Conservation (phyloP, 106 monocot species). For the Gastrodia elata region DNA sequence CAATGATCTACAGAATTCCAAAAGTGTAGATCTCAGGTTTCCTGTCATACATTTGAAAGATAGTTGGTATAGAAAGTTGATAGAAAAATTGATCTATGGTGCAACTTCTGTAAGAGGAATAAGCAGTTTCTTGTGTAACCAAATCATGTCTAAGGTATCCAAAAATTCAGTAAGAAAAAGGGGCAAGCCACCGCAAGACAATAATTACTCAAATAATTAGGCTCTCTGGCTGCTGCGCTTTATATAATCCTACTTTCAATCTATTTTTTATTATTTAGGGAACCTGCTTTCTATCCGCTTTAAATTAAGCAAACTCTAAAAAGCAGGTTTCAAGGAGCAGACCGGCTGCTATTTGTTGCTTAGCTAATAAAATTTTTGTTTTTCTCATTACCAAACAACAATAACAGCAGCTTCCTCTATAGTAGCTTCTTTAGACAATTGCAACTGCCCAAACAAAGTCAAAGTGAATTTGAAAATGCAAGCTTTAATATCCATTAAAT, state of each 20-base stretch:
- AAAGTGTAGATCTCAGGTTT: slow-evolving; percentile 67
- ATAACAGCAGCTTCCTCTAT: too few species aligned
- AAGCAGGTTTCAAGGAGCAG: too few species aligned
- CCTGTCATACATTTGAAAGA: slow-evolving; percentile 64
- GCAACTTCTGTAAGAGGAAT: not conserved
- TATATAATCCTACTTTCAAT: too few species aligned
- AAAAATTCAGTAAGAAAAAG: not conserved
- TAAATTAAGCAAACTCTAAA: too few species aligned
- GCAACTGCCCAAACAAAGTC: too few species aligned
- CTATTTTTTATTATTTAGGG: too few species aligned
- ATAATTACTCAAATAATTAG: not conserved
- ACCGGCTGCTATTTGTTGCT: too few species aligned
- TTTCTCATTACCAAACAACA: too few species aligned
- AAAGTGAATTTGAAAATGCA: not conserved
- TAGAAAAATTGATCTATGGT: slow-evolving; percentile 3
- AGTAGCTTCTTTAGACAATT: too few species aligned
- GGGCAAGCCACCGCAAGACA: not conserved
- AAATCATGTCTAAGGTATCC: not conserved
- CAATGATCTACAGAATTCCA: slow-evolving; percentile 94
- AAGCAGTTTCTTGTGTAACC: not conserved
- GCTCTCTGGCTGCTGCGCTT: too few species aligned
- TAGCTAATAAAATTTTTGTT: too few species aligned
- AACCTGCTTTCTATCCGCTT: too few species aligned
- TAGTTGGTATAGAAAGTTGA: slow-evolving; percentile 28
- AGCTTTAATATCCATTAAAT: not conserved